phyloP scores from a whole-genome alignment of 805 yeast species.

The Schwanniomyces vanrijiae region DNA sequence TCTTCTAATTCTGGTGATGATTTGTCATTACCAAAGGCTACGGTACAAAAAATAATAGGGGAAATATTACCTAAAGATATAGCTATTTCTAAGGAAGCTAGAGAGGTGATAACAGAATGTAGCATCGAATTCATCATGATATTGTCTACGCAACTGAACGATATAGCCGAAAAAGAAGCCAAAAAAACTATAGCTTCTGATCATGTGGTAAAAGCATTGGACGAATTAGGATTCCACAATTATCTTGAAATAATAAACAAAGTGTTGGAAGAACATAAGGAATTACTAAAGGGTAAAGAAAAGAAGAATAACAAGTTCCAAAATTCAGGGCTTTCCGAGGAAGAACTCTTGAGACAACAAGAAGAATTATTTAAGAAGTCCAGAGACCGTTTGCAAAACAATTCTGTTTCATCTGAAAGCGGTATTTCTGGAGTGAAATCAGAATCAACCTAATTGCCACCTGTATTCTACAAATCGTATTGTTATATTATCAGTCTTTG shows the following conservation, averaged over 20 bases:
- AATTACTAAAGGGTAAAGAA: slow-evolving; percentile 82
- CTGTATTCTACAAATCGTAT: background rate
- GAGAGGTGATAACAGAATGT: slow-evolving; percentile 94
- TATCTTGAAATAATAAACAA: slow-evolving; percentile 81
- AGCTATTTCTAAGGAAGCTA: slow-evolving; percentile 86
- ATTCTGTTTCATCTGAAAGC: slow-evolving; percentile 5
- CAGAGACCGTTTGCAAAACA: slow-evolving; percentile 57
- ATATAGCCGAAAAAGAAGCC: slow-evolving; percentile 93
- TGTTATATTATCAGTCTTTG: background rate
- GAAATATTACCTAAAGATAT: slow-evolving; percentile 89
- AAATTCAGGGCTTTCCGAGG: slow-evolving; percentile 88
- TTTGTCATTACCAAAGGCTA: slow-evolving; percentile 61
- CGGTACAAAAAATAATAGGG: slow-evolving; percentile 90
- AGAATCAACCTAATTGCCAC: slow-evolving; percentile 6
- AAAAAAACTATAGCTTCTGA: slow-evolving; percentile 97
- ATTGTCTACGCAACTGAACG: slow-evolving; percentile 88
- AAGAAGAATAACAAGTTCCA: slow-evolving; percentile 90
- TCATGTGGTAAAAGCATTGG: slow-evolving; percentile 87
- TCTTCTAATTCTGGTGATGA: slow-evolving; percentile 36
- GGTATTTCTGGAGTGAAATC: slow-evolving; percentile 12
- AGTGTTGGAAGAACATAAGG: slow-evolving; percentile 83
- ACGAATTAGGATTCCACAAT: slow-evolving; percentile 81
- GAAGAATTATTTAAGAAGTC: slow-evolving; percentile 86
- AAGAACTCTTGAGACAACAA: slow-evolving; percentile 87
- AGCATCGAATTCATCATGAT: slow-evolving; percentile 96